phyloP scores from a whole-genome alignment of 192 early-diverging fungal species.

The Backusella mclennaniae region DNA sequence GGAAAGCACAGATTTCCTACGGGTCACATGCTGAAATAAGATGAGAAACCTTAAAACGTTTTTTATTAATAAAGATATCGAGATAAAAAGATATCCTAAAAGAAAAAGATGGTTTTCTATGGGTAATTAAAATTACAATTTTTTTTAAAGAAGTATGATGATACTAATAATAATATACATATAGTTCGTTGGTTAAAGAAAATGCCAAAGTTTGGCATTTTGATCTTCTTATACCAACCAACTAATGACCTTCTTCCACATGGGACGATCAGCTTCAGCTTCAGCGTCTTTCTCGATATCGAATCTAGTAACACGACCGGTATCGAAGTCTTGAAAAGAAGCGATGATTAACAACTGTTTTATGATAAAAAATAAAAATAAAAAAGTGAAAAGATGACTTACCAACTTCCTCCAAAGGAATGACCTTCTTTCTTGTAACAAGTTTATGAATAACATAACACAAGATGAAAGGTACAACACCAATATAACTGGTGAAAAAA shows the following conservation, averaged over 20 bases:
- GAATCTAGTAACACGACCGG: constrained; percentile 14
- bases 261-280: background rate
- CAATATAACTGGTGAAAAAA: constrained; percentile 60
- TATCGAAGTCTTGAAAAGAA: constrained; percentile 17
- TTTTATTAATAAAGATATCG: background rate
- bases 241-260: background rate
- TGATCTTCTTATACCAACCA: background rate
- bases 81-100: background rate
- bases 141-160: background rate
- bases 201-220: background rate
- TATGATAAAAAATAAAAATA: background rate
- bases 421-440: constrained; percentile 53
- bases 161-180: background rate
- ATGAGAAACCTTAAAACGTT: background rate
- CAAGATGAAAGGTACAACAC: constrained; percentile 57
- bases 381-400: background rate
- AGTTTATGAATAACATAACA: constrained; percentile 61
- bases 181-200: background rate
- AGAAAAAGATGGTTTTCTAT: background rate
- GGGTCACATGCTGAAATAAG: background rate
- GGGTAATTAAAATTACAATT: background rate
- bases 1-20: background rate
- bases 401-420: constrained; percentile 60
- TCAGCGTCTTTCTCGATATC: constrained; percentile 20
- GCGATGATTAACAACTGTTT: background rate